These are phyloP conservation scores for Phytophthora pisi DNA, from an alignment of 352 stramenopile genomes.

Conservation along the genomic window DNA sequence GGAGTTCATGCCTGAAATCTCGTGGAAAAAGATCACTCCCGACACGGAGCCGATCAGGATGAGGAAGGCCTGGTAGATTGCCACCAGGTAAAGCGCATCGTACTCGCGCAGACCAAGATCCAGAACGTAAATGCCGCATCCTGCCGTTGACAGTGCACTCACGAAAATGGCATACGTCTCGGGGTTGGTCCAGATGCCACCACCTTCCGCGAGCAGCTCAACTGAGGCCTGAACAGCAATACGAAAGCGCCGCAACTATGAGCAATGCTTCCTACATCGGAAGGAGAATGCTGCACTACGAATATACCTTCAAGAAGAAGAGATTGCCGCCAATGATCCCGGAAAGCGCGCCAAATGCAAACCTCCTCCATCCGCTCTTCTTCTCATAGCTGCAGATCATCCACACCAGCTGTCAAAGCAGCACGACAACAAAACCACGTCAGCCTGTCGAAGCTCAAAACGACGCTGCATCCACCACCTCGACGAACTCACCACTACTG, in stretches of 20 bases:
- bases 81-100: slow-evolving; percentile 86
- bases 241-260: slow-evolving; percentile 1
- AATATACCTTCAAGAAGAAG: slow-evolving; percentile 84
- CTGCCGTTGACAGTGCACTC: slow-evolving; percentile 64
- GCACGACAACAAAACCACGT: slow-evolving; percentile 6
- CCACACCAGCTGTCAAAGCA: slow-evolving; percentile 61
- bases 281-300: background rate
- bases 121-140: slow-evolving; percentile 82
- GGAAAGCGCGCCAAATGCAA: slow-evolving; percentile 82
- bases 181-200: slow-evolving; percentile 59
- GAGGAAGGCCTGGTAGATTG: slow-evolving; percentile 86
- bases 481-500: slow-evolving; percentile 47
- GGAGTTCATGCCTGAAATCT: slow-evolving; percentile 80
- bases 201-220: slow-evolving; percentile 78
- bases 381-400: slow-evolving; percentile 71
- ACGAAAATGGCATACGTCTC: slow-evolving; percentile 84
- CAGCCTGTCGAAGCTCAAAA: slow-evolving; percentile 2
- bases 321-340: slow-evolving; percentile 86
- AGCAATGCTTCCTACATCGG: background rate
- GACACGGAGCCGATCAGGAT: slow-evolving; percentile 87
- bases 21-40: slow-evolving; percentile 89
- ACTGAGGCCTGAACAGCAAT: slow-evolving; percentile 64
- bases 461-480: background rate
- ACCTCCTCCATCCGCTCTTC: slow-evolving; percentile 74
- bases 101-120: slow-evolving; percentile 82